These are phyloP conservation scores for Phytophthora rubi DNA, from an alignment of 352 stramenopile species.

Conservation along the genomic window DNA sequence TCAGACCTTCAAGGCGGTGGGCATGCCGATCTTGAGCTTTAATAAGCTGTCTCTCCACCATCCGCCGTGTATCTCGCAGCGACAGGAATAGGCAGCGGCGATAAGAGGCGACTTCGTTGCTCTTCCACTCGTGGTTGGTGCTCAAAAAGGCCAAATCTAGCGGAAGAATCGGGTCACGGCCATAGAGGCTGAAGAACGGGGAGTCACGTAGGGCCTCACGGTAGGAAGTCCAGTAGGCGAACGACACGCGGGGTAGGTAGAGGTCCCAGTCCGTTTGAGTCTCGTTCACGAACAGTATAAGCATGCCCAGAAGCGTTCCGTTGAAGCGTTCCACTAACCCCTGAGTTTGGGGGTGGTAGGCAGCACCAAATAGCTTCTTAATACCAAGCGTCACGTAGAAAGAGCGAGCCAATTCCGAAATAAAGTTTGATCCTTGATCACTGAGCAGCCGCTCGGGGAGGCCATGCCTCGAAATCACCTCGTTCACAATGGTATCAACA, in stretches of 20 bases:
- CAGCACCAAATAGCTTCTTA: slow-evolving; percentile 1
- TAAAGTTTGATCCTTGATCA: slow-evolving; percentile 9
- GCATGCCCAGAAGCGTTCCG: not conserved
- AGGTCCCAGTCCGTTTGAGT: slow-evolving; percentile 14
- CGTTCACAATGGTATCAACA: not conserved
- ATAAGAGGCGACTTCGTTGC: not conserved
- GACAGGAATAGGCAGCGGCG: not conserved
- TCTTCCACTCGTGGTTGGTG: no score
- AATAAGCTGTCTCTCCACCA: slow-evolving; percentile 12
- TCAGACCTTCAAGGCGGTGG: not conserved
- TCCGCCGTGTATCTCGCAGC: not conserved
- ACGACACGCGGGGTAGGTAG: not conserved
- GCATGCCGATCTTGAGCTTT: not conserved
- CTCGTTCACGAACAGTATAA: not conserved
- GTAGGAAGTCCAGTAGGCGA: slow-evolving; percentile 10
- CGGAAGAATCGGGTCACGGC: no score
- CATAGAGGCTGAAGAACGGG: not conserved
- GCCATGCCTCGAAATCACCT: not conserved
- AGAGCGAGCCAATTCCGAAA: not conserved
- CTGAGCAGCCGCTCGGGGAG: not conserved
- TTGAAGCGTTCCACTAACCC: slow-evolving; percentile 6
- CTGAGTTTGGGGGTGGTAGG: slow-evolving; percentile 5
- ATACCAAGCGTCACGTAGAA: slow-evolving; percentile 5
- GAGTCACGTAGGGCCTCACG: slow-evolving; percentile 13
- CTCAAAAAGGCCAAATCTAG: no score